A percentile compares a stretch with the other conserved stretches of the same genome.
Evolutionary conservation across 768 basidiomycete genomes (phyloP).

Genomic region (Leccinum truebloodii): DNA sequence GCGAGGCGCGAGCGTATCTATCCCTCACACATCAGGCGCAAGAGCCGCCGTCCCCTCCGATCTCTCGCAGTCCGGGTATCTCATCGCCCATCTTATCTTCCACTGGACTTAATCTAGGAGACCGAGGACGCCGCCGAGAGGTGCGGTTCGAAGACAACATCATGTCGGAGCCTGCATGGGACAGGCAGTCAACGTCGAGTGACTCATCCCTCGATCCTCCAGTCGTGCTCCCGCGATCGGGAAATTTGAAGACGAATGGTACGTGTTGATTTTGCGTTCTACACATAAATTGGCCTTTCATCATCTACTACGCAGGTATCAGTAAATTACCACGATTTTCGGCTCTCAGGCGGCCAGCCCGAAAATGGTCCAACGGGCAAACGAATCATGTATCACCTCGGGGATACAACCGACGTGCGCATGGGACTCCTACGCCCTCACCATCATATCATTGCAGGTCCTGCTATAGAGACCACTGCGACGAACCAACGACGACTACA

Average conservation of each 20-base stretch:
- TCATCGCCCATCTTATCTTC: conserved; percentile 34
- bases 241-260: conserved; percentile 24
- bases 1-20: conserved; percentile 35
- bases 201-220: conserved; percentile 31
- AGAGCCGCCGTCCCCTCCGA: conserved; percentile 12
- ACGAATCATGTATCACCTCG: conserved; percentile 7
- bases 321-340: conserved; percentile 35
- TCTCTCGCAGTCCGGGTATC: conserved; percentile 23
- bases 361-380: conserved; percentile 19
- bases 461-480: conserved; percentile 50
- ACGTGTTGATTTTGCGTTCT: background rate
- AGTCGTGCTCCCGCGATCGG: conserved; percentile 13
- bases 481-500: conserved; percentile 58
- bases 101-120: conserved; percentile 28
- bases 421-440: conserved; percentile 3
- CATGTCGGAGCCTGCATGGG: conserved; percentile 32
- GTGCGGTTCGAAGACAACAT: conserved; percentile 37
- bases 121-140: conserved; percentile 32
- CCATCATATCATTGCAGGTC: conserved; percentile 47
- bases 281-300: background rate
- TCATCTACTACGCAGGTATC: conserved; percentile 17
- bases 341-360: conserved; percentile 24
- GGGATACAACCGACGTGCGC: conserved; percentile 11
- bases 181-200: conserved; percentile 32
- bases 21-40: conserved; percentile 29